Percentiles rank a stretch among this genome's conserved stretches.
Evolutionary conservation across 139 green algal species (phyloP).

Genomic region (Pleodorina starrii): DNA sequence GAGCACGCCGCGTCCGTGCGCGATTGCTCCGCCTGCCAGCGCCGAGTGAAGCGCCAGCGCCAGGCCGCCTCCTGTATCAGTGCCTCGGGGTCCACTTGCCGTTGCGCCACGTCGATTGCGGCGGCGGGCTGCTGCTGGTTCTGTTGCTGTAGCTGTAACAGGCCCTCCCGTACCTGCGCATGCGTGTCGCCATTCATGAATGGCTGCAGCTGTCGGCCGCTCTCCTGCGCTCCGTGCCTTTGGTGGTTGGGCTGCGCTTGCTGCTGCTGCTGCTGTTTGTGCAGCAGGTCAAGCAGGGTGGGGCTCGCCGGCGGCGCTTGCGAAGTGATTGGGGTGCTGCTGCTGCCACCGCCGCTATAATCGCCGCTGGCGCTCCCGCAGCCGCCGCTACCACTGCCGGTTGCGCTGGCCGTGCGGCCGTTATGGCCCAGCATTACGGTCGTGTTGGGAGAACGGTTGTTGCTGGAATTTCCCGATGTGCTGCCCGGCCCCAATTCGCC

Average conservation of each 20-base stretch:
- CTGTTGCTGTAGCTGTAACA: not conserved
- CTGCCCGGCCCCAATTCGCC: not conserved
- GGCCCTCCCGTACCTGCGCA: too few relatives aligned
- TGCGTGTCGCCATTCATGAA: not conserved
- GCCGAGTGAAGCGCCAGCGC: conserved; percentile 69
- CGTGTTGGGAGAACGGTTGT: not conserved
- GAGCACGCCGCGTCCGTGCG: conserved; percentile 21
- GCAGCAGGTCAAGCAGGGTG: not conserved
- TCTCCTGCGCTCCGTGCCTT: not conserved
- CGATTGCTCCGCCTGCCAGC: conserved; percentile 70
- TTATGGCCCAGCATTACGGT: not conserved
- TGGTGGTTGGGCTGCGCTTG: conserved; percentile 32
- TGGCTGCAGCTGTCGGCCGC: not conserved
- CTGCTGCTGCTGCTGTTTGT: not conserved
- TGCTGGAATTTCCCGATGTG: not conserved
- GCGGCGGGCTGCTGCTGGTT: not conserved
- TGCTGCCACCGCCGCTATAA: too few relatives aligned
- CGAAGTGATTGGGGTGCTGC: not conserved
- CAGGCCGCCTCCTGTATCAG: conserved; percentile 58
- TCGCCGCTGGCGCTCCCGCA: conserved; percentile 22
- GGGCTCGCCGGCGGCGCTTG: not conserved
- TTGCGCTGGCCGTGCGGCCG: not conserved
- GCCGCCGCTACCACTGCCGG: not conserved
- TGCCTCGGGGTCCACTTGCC: conserved; percentile 39
- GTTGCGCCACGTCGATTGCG: not conserved